A percentile compares a stretch with the other conserved stretches of the same genome.
Conservation (phyloP, 371 early-diverging fungal species). For the Thermomucor indicae-seudaticae region DNA sequence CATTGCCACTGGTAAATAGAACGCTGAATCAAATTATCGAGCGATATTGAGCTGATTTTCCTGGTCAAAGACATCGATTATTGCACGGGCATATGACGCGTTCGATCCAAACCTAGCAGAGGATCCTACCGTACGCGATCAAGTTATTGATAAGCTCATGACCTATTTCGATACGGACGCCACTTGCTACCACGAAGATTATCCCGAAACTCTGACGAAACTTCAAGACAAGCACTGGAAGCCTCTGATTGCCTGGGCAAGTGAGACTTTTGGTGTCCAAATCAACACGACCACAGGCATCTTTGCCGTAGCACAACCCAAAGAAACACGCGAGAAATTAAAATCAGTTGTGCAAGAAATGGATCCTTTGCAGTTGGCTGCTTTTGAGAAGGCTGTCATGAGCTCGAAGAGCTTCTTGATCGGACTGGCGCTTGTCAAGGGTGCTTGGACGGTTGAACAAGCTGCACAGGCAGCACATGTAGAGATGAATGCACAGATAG, state of each 20-base stretch:
- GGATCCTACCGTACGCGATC: slow-evolving; percentile 41
- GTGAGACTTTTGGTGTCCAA: slow-evolving; percentile 59
- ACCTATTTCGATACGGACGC: slow-evolving; percentile 87
- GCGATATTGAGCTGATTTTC: too few relatives aligned
- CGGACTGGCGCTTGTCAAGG: slow-evolving; percentile 76
- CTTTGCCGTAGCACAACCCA: slow-evolving; percentile 61
- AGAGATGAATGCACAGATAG: slow-evolving; percentile 84
- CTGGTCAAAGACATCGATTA: slow-evolving; percentile 71
- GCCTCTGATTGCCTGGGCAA: slow-evolving; percentile 81
- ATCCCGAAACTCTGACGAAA: slow-evolving; percentile 70
- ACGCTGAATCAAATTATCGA: too few relatives aligned
- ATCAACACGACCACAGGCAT: slow-evolving; percentile 75
- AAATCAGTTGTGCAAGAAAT: slow-evolving; percentile 50
- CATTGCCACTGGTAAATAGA: slow-evolving; percentile 77
- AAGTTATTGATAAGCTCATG: slow-evolving; percentile 73
- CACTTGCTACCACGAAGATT: slow-evolving; percentile 78
- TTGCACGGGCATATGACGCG: slow-evolving; percentile 79
- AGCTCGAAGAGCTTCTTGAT: slow-evolving; percentile 89
- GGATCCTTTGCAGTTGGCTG: slow-evolving; percentile 72
- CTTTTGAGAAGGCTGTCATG: slow-evolving; percentile 88
- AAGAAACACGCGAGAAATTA: slow-evolving; percentile 55
- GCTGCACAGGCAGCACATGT: slow-evolving; percentile 81
- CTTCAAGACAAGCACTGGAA: slow-evolving; percentile 81
- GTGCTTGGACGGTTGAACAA: slow-evolving; percentile 69
- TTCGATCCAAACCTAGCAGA: slow-evolving; percentile 40